A percentile compares a stretch with the other conserved stretches of the same genome.
Evolutionary conservation across 441 rosid genomes (phyloP).

Genomic region (Gossypium laxum): DNA sequence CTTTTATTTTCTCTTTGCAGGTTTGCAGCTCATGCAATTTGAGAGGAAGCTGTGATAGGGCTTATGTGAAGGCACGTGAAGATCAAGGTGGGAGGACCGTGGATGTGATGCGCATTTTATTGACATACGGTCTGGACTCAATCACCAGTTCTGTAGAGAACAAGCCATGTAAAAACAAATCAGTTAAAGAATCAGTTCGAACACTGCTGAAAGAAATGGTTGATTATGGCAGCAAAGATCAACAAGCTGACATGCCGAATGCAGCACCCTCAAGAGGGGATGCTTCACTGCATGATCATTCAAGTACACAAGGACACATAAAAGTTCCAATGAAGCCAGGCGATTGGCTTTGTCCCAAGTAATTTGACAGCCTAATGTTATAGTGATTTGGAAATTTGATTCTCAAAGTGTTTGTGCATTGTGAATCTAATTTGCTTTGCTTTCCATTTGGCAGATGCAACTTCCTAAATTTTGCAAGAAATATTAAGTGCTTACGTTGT

Average conservation of each 20-base stretch:
- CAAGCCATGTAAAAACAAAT: conserved; percentile 44
- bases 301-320: conserved; percentile 14
- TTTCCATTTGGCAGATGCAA: conserved; percentile 45
- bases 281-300: background rate
- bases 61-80: conserved; percentile 50
- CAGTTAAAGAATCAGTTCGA: conserved; percentile 53
- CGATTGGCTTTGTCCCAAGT: conserved; percentile 75
- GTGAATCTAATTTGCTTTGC: background rate
- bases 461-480: conserved; percentile 69
- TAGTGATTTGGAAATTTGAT: background rate
- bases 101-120: conserved; percentile 69
- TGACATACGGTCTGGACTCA: conserved; percentile 54
- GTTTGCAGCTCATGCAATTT: conserved; percentile 76
- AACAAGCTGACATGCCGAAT: conserved; percentile 19
- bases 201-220: conserved; percentile 51
- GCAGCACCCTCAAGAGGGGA: conserved; percentile 10
- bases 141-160: conserved; percentile 40
- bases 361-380: conserved; percentile 12
- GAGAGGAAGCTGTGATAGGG: conserved; percentile 81
- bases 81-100: conserved; percentile 58
- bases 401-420: background rate
- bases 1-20: conserved; percentile 22
- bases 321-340: conserved; percentile 50
- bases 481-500: conserved; percentile 62
- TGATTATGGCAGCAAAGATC: conserved; percentile 30